Evolutionary conservation across 306 rosid genomes (phyloP).

Genomic region (Lupinus albus): DNA sequence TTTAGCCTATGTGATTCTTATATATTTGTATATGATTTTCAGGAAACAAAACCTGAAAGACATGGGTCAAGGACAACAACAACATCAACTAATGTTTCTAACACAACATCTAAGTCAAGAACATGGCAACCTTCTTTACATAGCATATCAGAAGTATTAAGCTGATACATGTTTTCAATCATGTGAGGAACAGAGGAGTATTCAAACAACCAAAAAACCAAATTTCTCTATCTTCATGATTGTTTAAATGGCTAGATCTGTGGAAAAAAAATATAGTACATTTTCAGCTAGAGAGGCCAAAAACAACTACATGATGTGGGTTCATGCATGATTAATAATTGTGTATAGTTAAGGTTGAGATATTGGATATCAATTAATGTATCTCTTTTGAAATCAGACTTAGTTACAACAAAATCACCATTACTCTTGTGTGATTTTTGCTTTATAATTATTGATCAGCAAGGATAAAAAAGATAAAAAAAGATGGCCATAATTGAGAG

Average conservation of each 20-base stretch:
- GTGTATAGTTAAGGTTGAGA: slow-evolving; percentile 66
- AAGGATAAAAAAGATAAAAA: slow-evolving; percentile 34
- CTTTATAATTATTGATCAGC: slow-evolving; percentile 4
- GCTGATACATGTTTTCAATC: slow-evolving; percentile 53
- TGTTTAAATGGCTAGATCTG: slow-evolving; percentile 44
- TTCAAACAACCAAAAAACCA: slow-evolving; percentile 33
- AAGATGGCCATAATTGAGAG: slow-evolving; percentile 36
- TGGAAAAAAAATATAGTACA: slow-evolving; percentile 42
- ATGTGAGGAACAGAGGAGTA: slow-evolving; percentile 51
- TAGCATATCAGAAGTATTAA: slow-evolving; percentile 74
- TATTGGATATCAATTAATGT: slow-evolving; percentile 49
- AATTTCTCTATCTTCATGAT: slow-evolving; percentile 40
- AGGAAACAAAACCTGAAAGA: slow-evolving; percentile 62
- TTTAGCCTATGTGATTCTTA: slow-evolving; percentile 4
- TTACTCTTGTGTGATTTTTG: slow-evolving; percentile 17
- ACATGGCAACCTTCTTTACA: slow-evolving; percentile 84
- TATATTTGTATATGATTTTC: slow-evolving; percentile 28
- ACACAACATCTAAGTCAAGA: slow-evolving; percentile 63
- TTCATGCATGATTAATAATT: slow-evolving; percentile 52
- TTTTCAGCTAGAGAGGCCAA: slow-evolving; percentile 41
- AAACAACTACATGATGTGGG: slow-evolving; percentile 39
- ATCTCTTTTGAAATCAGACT: slow-evolving; percentile 41
- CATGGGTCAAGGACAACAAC: slow-evolving; percentile 58
- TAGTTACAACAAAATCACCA: slow-evolving; percentile 29
- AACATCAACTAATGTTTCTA: slow-evolving; percentile 42